These are phyloP conservation scores for Podospora bellae-mahoneyi DNA, from an alignment of 495 filamentous ascomycete genomes.

Conservation along the genomic window DNA sequence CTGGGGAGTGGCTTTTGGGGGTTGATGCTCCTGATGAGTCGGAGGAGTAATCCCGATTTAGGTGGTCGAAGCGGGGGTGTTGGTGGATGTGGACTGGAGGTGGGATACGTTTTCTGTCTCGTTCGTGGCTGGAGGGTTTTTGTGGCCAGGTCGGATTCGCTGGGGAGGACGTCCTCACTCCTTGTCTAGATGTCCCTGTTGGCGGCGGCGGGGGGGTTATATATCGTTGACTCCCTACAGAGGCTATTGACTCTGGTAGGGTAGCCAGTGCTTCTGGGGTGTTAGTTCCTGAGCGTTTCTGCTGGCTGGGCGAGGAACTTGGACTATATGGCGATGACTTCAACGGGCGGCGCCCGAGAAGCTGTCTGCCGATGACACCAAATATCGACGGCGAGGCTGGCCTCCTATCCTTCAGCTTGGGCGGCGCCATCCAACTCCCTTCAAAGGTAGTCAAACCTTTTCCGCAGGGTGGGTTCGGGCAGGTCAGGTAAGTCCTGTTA, in stretches of 20 bases:
- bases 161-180: not conserved
- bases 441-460: slow-evolving; percentile 4
- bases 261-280: not conserved
- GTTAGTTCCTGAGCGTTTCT: not conserved
- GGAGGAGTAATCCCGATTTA: not conserved
- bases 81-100: not conserved
- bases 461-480: not conserved
- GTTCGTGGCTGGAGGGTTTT: not conserved
- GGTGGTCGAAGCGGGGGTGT: not conserved
- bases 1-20: not conserved
- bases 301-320: not conserved
- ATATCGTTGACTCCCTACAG: not conserved
- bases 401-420: not conserved
- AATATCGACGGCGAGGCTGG: not conserved
- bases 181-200: not conserved
- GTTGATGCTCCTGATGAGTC: not conserved
- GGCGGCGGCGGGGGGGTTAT: not conserved
- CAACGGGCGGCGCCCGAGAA: not conserved
- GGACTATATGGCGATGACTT: not conserved
- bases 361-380: not conserved
- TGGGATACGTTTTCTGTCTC: not conserved
- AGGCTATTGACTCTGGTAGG: not conserved
- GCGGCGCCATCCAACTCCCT: not conserved
- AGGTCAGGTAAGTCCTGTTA: not conserved
- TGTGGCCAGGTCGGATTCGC: not conserved